Percentiles rank a stretch among this genome's conserved stretches.
Conservation (phyloP, 169 alveolate genomes). For the Eimeria sp. region DNA sequence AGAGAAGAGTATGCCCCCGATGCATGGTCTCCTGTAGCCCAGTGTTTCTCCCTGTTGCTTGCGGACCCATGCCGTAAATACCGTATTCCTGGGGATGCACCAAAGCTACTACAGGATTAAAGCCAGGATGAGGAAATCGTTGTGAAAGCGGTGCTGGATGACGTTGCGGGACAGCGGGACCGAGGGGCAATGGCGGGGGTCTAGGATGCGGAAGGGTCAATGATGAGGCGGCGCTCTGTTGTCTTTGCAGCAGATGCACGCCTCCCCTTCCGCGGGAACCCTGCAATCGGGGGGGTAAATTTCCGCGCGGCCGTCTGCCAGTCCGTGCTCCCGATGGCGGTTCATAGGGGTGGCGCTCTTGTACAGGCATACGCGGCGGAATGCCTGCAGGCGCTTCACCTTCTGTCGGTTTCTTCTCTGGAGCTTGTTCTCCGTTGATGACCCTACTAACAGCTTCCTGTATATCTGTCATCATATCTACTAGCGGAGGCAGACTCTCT, state of each 20-base stretch:
- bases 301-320: not conserved
- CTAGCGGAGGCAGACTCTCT: not conserved
- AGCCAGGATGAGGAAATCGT: not conserved
- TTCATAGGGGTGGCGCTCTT: not conserved
- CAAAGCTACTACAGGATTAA: not conserved
- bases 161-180: not conserved
- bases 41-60: not conserved
- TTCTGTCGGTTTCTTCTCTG: not conserved
- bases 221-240: not conserved
- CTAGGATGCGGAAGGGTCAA: not conserved
- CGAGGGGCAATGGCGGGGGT: not conserved
- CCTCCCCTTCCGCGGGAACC: not conserved
- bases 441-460: not conserved
- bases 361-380: not conserved
- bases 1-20: not conserved
- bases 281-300: not conserved
- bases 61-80: not conserved
- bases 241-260: not conserved
- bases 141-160: not conserved
- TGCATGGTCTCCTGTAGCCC: not conserved
- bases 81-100: not conserved
- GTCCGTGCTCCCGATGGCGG: not conserved
- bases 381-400: not conserved
- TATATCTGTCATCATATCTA: not conserved
- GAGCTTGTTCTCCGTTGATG: not conserved